Base-by-base conservation (phyloP, 306 rosid genomes). In the Trifolium pratense region DNA sequence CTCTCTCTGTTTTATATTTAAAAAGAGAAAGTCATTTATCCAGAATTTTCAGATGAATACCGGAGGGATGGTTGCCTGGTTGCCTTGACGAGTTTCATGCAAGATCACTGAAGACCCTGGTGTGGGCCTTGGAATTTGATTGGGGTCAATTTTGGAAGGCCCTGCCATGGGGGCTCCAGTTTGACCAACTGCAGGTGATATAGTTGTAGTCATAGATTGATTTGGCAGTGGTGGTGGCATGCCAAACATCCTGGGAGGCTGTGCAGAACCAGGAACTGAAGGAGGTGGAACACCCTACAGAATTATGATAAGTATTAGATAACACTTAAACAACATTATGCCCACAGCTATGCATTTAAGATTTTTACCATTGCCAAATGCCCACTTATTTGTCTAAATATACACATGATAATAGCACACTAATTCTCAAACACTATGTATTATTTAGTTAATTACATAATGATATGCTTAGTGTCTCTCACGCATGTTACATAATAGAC, bases 61-160 rank as follows among this genome's bases (percentile, higher is more conserved):
- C 90, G 97, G 99, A 78, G 99, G 96, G 82, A 89, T 84, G 70
- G 89, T 91, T 25, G 97, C 99, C 76, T 94, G 96, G 75, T 87
- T 89, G 74, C 88, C 92, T 77, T 87, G 97, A 84, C 91, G 97
- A 86, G 99, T 94, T 75, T 89, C 96, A 73, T 89, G 93, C 76
- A 89, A 45, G 68, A 85, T 79, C 79, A 90, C 87, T 6, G 99
- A 82, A 18, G 96, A 88, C 73, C 91, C 87, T 72, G 99, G 92
- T 42, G 90, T 63, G 20, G 97, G 99, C 83, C 96, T 77, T 65
- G 99, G 99, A 86, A 94, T 91, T 85, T 94, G 99, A 87, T 88
- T 94, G 53, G 99, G 99, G 78, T 90, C 99, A 58, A 94, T 94
- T 83, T 88, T 94, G 32, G 99, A 88, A 70, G 93, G 86, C 66